phyloP scores from a whole-genome alignment of 768 basidiomycete species.

The Leccinum incarnatum region DNA sequence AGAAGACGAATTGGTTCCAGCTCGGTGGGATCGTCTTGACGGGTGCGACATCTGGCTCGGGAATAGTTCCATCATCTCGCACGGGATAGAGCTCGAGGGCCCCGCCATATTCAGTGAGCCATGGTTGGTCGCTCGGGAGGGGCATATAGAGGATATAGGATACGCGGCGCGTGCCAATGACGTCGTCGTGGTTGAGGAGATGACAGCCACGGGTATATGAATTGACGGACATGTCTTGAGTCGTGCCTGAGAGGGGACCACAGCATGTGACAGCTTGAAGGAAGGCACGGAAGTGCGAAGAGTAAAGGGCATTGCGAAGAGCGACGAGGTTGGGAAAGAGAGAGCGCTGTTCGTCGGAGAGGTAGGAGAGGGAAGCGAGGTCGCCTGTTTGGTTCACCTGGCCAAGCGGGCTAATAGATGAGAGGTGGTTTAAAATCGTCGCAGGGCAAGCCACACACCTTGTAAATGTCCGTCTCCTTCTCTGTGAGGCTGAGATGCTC shows the following conservation, averaged over 20 bases:
- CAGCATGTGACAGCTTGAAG: conserved; percentile 87
- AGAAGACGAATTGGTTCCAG: conserved; percentile 89
- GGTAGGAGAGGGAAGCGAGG: conserved; percentile 87
- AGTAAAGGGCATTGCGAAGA: conserved; percentile 92
- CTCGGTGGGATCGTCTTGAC: conserved; percentile 68
- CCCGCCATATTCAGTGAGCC: conserved; percentile 91
- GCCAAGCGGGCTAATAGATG: conserved; percentile 2
- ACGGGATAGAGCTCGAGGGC: conserved; percentile 92
- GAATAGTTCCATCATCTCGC: conserved; percentile 49
- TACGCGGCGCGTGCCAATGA: conserved; percentile 89
- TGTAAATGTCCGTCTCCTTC: conserved; percentile 99
- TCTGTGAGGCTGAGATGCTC: conserved; percentile 78
- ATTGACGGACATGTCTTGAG: conserved; percentile 95
- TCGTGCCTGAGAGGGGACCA: conserved; percentile 84
- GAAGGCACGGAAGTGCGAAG: conserved; percentile 74
- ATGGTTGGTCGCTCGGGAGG: conserved; percentile 64
- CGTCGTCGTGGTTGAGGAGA: conserved; percentile 97
- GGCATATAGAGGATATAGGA: conserved; percentile 98
- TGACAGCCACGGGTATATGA: conserved; percentile 90
- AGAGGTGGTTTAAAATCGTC: neutral
- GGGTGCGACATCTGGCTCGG: conserved; percentile 68
- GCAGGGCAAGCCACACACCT: conserved; percentile 47
- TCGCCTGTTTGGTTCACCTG: conserved; percentile 98
- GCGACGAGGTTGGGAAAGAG: conserved; percentile 76
- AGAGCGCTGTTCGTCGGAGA: conserved; percentile 71